These are phyloP conservation scores for Diaporthe vaccinii DNA, from an alignment of 2,329 filamentous ascomycete genomes.

Conservation along the genomic window DNA sequence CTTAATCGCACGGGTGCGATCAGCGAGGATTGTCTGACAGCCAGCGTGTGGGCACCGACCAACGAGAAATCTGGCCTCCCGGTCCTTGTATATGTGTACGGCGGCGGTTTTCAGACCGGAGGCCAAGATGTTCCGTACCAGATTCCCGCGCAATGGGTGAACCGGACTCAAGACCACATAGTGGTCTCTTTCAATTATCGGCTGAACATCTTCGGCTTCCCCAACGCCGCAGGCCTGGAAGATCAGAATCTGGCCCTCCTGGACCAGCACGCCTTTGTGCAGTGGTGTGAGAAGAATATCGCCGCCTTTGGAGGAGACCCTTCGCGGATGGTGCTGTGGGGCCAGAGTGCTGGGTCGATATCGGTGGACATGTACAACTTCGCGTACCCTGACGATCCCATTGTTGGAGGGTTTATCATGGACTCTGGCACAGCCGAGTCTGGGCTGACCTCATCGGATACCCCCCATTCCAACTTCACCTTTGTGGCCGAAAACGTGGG, in stretches of 20 bases:
- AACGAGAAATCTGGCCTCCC: slow-evolving; percentile 46
- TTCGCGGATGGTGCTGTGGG: slow-evolving; percentile 51
- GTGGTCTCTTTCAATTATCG: slow-evolving; percentile 54
- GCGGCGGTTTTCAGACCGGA: slow-evolving; percentile 42
- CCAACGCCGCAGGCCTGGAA: slow-evolving; percentile 46
- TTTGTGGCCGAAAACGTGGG: slow-evolving; percentile 48
- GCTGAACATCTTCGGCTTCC: slow-evolving; percentile 47
- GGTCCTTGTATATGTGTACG: slow-evolving; percentile 36
- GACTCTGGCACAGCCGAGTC: slow-evolving; percentile 41
- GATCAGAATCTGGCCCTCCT: slow-evolving; percentile 40
- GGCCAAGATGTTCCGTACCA: slow-evolving; percentile 57
- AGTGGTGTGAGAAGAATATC: slow-evolving; percentile 57
- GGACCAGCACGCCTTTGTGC: slow-evolving; percentile 42
- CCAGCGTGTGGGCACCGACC: slow-evolving; percentile 59
- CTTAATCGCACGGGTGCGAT: slow-evolving; percentile 1
- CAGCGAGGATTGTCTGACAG: slow-evolving; percentile 56
- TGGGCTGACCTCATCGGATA: slow-evolving; percentile 20
- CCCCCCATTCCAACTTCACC: slow-evolving; percentile 46
- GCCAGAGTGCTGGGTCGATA: slow-evolving; percentile 46
- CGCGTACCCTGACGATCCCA: slow-evolving; percentile 46
- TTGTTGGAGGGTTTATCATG: slow-evolving; percentile 41
- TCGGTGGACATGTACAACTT: slow-evolving; percentile 46
- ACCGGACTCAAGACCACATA: slow-evolving; percentile 52
- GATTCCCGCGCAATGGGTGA: slow-evolving; percentile 55
- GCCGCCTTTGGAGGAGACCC: slow-evolving; percentile 56